Percentiles rank a stretch among this genome's conserved stretches.
Evolutionary conservation across 1,284 basidiomycete species (phyloP).

Genomic region (Rhodotorula sp.): DNA sequence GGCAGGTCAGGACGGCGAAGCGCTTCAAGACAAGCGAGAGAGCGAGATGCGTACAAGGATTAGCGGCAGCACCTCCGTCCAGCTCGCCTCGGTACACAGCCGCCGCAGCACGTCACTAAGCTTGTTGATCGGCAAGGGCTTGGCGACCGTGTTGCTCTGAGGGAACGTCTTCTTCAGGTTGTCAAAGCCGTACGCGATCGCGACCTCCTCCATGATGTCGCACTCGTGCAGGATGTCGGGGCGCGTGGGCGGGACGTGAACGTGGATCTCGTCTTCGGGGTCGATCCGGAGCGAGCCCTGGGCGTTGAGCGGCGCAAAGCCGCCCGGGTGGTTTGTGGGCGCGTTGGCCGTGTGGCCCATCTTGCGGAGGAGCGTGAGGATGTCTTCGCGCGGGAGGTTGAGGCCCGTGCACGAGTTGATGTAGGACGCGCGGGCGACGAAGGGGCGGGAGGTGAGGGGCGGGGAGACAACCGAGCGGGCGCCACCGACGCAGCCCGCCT

Average conservation of each 20-base stretch:
- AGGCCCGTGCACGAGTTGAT: conserved; percentile 95
- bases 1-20: background rate
- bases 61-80: conserved; percentile 91
- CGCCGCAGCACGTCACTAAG: conserved; percentile 82
- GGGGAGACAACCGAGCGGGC: conserved; percentile 77
- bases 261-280: conserved; percentile 65
- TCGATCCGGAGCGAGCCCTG: conserved; percentile 49
- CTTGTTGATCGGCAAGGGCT: conserved; percentile 86
- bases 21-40: no score
- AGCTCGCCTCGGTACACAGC: conserved; percentile 93
- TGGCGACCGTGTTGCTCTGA: conserved; percentile 90
- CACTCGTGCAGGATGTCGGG: conserved; percentile 98
- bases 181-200: conserved; percentile 98
- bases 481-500: conserved; percentile 57
- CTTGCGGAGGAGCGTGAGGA: conserved; percentile 66
- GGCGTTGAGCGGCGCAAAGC: conserved; percentile 52
- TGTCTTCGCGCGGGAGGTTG: conserved; percentile 62
- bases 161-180: conserved; percentile 91
- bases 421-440: conserved; percentile 80
- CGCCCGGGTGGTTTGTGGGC: conserved; percentile 48
- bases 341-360: conserved; percentile 59
- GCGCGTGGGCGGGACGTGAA: conserved; percentile 83
- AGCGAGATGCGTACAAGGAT: conserved; percentile 67
- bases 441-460: conserved; percentile 70
- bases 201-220: conserved; percentile 97